Evolutionary conservation across 2,329 filamentous ascomycete genomes (phyloP), one percentile per base, ranked within the genome.

Genomic region (Colletotrichum spaethianum): DNA sequence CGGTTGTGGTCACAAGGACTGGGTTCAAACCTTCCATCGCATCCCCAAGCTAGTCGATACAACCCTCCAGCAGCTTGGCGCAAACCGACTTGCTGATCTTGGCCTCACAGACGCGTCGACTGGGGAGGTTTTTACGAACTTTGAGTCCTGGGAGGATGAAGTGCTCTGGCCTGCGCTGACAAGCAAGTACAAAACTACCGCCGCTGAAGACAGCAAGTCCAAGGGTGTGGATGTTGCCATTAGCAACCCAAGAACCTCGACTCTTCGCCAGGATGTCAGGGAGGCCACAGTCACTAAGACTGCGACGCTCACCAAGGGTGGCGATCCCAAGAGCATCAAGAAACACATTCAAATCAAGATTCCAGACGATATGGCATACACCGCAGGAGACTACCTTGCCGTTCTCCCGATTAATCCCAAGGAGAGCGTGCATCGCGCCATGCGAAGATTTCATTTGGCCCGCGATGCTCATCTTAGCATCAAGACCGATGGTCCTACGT

Each of bases 381-480:
- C 88, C 40, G 88, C 91, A 2, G 94, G 93, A 16, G 93, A 96
- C 78, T 96, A 96, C 78, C 86, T 96, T 0, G 92, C 92, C 0
- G 85, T 95, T 2, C 84, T 95, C 1, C 93, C 93, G 0, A 82
- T 93, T 44, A 96, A 96, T 78, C 90, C 90, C 1, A 86, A 86
- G 64, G 82, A 87, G 46, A 90, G 85, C 9, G 88, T 95, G 2
- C 85, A 86, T 11, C 87, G 92, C 11, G 92, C 89, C 0, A 89
- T 94, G 82, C 84, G 87, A 16, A 85, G 87, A n/a, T 95, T 95
- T 78, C 83, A 87, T 1, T 82, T 96, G 0, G 87, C 92, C 0
- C 93, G 91, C 89, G 93, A 95, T 78, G 88, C 91, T 1, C 86
- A 89, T 72, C 82, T 94, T 44, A 91, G 87, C 11, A 91, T 94